Base-by-base conservation (phyloP, 2,329 filamentous ascomycete species). In the Talaromyces islandicus region DNA sequence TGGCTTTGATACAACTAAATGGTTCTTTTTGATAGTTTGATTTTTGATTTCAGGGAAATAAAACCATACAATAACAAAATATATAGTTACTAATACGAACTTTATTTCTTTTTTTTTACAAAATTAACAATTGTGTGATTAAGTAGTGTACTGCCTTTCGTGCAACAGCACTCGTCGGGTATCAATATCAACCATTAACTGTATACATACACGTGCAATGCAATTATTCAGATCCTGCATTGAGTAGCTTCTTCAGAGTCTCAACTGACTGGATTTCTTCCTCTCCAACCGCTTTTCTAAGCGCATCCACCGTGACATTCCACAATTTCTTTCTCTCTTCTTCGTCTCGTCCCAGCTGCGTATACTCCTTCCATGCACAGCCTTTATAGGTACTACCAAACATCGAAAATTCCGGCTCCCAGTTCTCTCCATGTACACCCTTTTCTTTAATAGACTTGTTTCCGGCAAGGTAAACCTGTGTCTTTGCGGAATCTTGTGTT, bases 401-500 rank as follows among this genome's bases (percentile, higher is more conserved):
- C 10, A 12, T 32, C n/a, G 59, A 54, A 38, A 61, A 61, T 10
- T 6, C 30, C 24, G 59, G 59, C 24, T 25, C 21, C 59, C 59
- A 61, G 30, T 58, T 58, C 43, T 58, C 29, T 27, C 38, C 56
- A 19, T 58, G 25, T 5, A 29, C 35, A 4, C 43, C 41, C 14
- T 58, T 29, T 19, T 61, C 59, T 27, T 55, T 58, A 11, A 61
- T 21, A 55, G 27, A 30, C 10, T 19, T 35, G 30, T 29, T 61
- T 6, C 51, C 56, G 27, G 59, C 55, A 21, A 61, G 59, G 27
- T 55, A 61, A 6, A 58, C 51, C 56, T 61, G 59, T 30, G 59
- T 61, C 56, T 61, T 61, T 14, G 59, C 56, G 0, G 56, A 50
- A 11, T 61, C 59, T 10, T n/a, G 32, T 19, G 56, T 61, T 3